Conservation (phyloP, 306 rosid species). For the Trifolium fragiferum region DNA sequence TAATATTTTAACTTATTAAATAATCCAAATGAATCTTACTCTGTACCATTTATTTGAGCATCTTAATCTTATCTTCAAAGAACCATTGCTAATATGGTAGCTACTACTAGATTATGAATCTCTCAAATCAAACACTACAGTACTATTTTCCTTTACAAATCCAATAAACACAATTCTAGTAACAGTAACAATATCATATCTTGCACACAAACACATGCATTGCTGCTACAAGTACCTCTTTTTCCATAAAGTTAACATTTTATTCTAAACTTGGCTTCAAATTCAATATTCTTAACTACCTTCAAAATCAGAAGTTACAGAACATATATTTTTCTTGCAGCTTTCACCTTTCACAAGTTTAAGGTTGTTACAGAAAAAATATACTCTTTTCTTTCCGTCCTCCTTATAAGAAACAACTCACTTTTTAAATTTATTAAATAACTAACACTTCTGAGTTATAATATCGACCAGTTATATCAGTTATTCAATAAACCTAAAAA, state of each 20-base stretch:
- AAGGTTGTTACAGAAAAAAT: slow-evolving; percentile 37
- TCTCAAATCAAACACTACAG: slow-evolving; percentile 2
- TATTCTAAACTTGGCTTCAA: slow-evolving; percentile 38
- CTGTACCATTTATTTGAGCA: slow-evolving; percentile 39
- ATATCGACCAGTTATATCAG: no score
- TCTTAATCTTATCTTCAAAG: slow-evolving; percentile 51
- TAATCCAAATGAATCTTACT: slow-evolving; percentile 43
- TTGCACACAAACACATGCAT: background rate
- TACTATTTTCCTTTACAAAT: background rate
- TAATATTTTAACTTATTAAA: slow-evolving; percentile 39
- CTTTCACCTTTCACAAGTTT: slow-evolving; percentile 36
- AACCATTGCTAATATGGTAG: slow-evolving; percentile 33
- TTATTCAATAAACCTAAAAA: no score
- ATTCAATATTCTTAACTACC: slow-evolving; percentile 37
- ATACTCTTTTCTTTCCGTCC: background rate
- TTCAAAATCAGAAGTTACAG: slow-evolving; percentile 26
- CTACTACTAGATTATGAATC: slow-evolving; percentile 39
- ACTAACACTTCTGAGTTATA: no score
- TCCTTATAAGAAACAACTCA: no score
- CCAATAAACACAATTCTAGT: background rate
- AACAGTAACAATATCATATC: background rate
- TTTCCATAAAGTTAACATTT: slow-evolving; percentile 1
- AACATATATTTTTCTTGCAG: slow-evolving; percentile 29
- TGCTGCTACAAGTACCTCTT: slow-evolving; percentile 2
- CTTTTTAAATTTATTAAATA: no score